phyloP scores from a whole-genome alignment of 1,284 basidiomycete species.

The Hymenochaete sp. region DNA sequence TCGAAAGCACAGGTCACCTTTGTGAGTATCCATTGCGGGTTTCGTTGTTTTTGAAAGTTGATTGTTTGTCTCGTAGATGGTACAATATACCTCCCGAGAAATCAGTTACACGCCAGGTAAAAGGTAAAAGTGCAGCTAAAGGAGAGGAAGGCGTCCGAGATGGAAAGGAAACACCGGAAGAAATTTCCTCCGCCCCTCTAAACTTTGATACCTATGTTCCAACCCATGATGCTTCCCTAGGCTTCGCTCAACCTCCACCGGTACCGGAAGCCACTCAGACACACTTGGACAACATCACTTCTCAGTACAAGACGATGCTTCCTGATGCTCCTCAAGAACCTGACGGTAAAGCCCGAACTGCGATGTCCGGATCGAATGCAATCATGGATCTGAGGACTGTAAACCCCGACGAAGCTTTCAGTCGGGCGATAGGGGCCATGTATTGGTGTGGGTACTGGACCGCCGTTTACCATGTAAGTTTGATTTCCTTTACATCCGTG shows the following conservation, averaged over 20 bases:
- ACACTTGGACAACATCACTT: conserved; percentile 16
- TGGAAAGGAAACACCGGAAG: neutral
- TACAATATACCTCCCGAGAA: conserved; percentile 56
- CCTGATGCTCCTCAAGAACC: conserved; percentile 22
- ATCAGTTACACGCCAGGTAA: conserved; percentile 21
- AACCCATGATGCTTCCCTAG: conserved; percentile 53
- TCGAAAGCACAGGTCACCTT: conserved; percentile 55
- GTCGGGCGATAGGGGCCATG: conserved; percentile 62
- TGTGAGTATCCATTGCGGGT: conserved; percentile 51
- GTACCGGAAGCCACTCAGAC: conserved; percentile 20
- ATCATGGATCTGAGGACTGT: no score
- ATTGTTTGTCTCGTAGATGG: conserved; percentile 42
- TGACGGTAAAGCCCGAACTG: conserved; percentile 9
- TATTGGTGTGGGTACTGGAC: conserved; percentile 83
- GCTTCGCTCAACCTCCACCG: conserved; percentile 24
- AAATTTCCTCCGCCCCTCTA: conserved; percentile 36
- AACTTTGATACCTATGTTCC: conserved; percentile 65
- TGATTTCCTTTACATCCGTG: conserved; percentile 9
- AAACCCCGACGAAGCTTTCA: conserved; percentile 64
- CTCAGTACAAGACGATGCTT: conserved; percentile 4
- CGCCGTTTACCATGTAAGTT: conserved; percentile 62
- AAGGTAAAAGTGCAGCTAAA: conserved; percentile 16
- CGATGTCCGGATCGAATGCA: neutral
- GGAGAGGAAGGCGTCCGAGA: conserved; percentile 3
- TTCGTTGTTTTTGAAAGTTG: neutral